Evolutionary conservation across 345 rosid species (phyloP).

Genomic region (Arabis alpina): DNA sequence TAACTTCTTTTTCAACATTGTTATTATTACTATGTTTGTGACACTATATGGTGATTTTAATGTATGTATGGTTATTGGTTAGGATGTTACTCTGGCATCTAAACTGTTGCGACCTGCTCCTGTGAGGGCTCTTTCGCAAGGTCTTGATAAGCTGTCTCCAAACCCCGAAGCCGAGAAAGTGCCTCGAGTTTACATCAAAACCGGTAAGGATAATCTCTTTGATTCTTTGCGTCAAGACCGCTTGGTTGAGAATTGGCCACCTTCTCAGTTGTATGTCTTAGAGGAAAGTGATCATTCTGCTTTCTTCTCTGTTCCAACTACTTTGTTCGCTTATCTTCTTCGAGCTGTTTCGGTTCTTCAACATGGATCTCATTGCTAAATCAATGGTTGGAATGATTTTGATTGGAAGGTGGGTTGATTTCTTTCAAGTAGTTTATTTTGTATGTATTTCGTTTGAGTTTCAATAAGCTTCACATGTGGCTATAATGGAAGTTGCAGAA

Average conservation of each 20-base stretch:
- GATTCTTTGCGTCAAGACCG: constrained; percentile 34
- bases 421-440: background rate
- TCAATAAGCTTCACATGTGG: background rate
- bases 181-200: constrained; percentile 46
- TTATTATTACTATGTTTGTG: background rate
- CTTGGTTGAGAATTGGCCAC: constrained; percentile 47
- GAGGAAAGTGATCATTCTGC: constrained; percentile 50
- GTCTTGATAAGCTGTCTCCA: constrained; percentile 21
- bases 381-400: no score
- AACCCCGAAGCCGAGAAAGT: constrained; percentile 40
- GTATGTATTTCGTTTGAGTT: constrained; percentile 5
- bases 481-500: no score
- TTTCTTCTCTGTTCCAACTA: constrained; percentile 46
- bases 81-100: constrained; percentile 44
- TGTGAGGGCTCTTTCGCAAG: constrained; percentile 9
- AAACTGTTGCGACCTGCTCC: constrained; percentile 47
- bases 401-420: background rate
- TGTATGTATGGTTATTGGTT: background rate
- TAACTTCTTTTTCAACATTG: background rate
- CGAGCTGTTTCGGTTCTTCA: constrained; percentile 40
- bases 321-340: constrained; percentile 38
- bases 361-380: background rate
- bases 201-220: constrained; percentile 38
- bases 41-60: background rate
- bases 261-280: constrained; percentile 39